A percentile compares a stretch with the other conserved stretches of the same genome.
phyloP scores from a whole-genome alignment of 805 yeast genomes.

The Kluyveromyces nonfermentans region DNA sequence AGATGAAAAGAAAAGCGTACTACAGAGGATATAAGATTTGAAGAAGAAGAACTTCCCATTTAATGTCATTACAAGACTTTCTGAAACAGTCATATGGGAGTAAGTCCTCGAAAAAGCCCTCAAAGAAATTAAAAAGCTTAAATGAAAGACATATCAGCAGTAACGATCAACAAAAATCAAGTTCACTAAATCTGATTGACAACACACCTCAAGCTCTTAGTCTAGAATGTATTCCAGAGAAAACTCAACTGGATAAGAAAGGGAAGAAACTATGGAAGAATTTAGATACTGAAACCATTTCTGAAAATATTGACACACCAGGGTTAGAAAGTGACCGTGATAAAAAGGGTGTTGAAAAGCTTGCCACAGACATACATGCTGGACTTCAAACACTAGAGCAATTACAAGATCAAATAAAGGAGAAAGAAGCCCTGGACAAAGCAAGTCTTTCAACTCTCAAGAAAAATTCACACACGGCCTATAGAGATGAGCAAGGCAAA shows the following conservation, averaged over 20 bases:
- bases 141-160: not conserved
- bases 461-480: conserved; percentile 33
- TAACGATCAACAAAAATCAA: not conserved
- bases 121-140: conserved; percentile 6
- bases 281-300: conserved; percentile 18
- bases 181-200: not conserved
- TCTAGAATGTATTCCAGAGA: not conserved
- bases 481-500: conserved; percentile 56
- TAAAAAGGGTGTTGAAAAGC: conserved; percentile 5
- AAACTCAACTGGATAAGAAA: not conserved
- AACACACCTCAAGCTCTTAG: not conserved
- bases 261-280: conserved; percentile 23
- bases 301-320: conserved; percentile 6
- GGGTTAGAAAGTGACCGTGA: conserved; percentile 7
- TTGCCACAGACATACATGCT: conserved; percentile 29
- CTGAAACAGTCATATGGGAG: conserved; percentile 1
- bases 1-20: not conserved
- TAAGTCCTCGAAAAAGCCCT: not conserved
- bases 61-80: conserved; percentile 2
- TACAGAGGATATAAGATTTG: not conserved
- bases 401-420: conserved; percentile 30
- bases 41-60: not conserved
- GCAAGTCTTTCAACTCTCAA: conserved; percentile 8
- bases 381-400: conserved; percentile 42
- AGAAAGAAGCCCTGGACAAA: conserved; percentile 22